phyloP scores from a whole-genome alignment of 257 asterid genomes.

The Marsdenia floribunda region DNA sequence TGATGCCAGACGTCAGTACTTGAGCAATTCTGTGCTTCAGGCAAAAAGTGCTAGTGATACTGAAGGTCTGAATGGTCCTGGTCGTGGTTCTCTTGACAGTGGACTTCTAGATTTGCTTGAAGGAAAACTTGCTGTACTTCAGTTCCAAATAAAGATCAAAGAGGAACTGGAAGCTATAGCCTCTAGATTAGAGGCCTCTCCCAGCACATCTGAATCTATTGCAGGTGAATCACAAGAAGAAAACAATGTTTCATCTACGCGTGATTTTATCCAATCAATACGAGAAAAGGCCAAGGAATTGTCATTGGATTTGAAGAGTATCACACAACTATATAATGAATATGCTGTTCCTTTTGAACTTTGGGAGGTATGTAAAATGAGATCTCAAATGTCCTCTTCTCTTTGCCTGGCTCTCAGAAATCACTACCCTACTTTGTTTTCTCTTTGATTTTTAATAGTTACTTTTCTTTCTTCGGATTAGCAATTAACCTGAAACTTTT shows the following conservation, averaged over 20 bases:
- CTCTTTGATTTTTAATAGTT: not conserved
- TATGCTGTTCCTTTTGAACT: constrained; percentile 91
- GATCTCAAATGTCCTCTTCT: not conserved
- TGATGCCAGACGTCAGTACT: constrained; percentile 82
- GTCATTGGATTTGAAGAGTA: constrained; percentile 76
- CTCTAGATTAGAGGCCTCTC: constrained; percentile 54
- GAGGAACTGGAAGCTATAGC: constrained; percentile 72
- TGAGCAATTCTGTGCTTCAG: constrained; percentile 97
- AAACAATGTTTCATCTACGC: constrained; percentile 29
- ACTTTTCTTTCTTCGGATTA: not conserved
- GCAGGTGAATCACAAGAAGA: constrained; percentile 35
- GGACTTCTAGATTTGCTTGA: constrained; percentile 95
- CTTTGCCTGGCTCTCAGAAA: not conserved
- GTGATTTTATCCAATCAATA: constrained; percentile 29
- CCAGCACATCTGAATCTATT: constrained; percentile 40
- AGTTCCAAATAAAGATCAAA: constrained; percentile 87
- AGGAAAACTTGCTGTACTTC: constrained; percentile 95
- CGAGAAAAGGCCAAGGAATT: constrained; percentile 70
- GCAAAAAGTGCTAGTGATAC: constrained; percentile 81
- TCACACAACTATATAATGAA: constrained; percentile 89
- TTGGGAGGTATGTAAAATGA: constrained; percentile 72
- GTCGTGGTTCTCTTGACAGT: constrained; percentile 56
- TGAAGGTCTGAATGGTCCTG: constrained; percentile 43
- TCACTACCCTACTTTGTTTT: not conserved
- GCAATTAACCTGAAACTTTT: not conserved